Evolutionary conservation across 352 stramenopile genomes (phyloP).

Genomic region (Plasmopara halstedii): DNA sequence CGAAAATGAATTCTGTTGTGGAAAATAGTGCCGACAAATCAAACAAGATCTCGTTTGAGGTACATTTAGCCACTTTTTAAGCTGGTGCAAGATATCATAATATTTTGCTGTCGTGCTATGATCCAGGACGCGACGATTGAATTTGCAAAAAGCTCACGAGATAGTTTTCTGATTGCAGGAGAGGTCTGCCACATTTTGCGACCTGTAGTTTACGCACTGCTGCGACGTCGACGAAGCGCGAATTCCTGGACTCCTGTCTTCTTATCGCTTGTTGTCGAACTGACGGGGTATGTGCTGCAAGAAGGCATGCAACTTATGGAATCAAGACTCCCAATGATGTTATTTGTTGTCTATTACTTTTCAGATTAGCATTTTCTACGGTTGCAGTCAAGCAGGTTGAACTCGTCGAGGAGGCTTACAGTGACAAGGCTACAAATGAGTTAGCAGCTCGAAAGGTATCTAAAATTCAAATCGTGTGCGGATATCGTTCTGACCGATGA

Average conservation of each 20-base stretch:
- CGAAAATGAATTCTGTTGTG: too few species aligned
- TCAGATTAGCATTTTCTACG: constrained; percentile 46
- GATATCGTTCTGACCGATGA: background rate
- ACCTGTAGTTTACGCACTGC: constrained; percentile 59
- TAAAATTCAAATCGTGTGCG: background rate
- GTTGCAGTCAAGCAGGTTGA: constrained; percentile 42
- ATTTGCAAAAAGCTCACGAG: constrained; percentile 23
- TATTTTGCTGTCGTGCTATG: background rate
- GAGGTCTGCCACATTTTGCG: constrained; percentile 76
- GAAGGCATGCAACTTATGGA: background rate
- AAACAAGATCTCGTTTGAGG: constrained; percentile 54
- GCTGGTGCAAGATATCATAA: background rate
- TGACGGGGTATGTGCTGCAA: constrained; percentile 40
- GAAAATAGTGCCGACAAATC: constrained; percentile 19
- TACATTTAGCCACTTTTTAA: constrained; percentile 5
- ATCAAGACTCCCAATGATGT: constrained; percentile 3
- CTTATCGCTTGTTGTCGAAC: constrained; percentile 50
- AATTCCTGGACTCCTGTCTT: constrained; percentile 54
- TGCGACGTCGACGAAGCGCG: constrained; percentile 48
- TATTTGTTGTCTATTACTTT: background rate
- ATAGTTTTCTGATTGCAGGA: constrained; percentile 47
- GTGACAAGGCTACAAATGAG: constrained; percentile 47
- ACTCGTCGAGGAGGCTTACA: constrained; percentile 9
- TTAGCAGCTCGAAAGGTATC: constrained; percentile 55
- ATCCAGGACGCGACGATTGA: constrained; percentile 46